Evolutionary conservation across 306 rosid species (phyloP).

Genomic region (Psophocarpus tetragonolobus): DNA sequence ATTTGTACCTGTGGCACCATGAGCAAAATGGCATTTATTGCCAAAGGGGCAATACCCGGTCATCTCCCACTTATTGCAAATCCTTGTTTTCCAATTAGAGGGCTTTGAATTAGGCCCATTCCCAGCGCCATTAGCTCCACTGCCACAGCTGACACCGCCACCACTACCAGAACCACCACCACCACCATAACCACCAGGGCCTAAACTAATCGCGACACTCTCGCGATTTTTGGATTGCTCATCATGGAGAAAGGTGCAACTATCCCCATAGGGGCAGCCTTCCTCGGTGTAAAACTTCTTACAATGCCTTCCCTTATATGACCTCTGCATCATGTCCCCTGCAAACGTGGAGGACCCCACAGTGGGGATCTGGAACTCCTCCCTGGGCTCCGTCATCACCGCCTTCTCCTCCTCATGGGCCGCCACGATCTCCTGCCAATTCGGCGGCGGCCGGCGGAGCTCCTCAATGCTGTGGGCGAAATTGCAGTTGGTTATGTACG

Average conservation of each 20-base stretch:
- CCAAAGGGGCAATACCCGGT: slow-evolving; percentile 99
- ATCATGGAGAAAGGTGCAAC: slow-evolving; percentile 93
- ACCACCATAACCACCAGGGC: slow-evolving; percentile 90
- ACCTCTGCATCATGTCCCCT: slow-evolving; percentile 61
- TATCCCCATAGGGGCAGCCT: slow-evolving; percentile 98
- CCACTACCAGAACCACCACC: slow-evolving; percentile 13
- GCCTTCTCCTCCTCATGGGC: slow-evolving; percentile 82
- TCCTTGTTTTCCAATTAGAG: slow-evolving; percentile 97
- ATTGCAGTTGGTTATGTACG: slow-evolving; percentile 87
- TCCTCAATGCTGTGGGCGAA: slow-evolving; percentile 98
- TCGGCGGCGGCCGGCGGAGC: slow-evolving; percentile 92
- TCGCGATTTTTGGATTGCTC: slow-evolving; percentile 92
- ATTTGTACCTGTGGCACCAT: slow-evolving; percentile 81
- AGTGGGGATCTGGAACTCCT: slow-evolving; percentile 91
- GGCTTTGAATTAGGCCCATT: slow-evolving; percentile 73
- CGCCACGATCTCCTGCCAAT: slow-evolving; percentile 99
- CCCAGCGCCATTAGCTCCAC: slow-evolving; percentile 15
- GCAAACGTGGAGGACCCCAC: slow-evolving; percentile 57
- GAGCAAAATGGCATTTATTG: slow-evolving; percentile 97
- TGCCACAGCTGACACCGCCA: neutral
- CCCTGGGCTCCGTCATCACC: slow-evolving; percentile 64
- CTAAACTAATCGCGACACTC: slow-evolving; percentile 97
- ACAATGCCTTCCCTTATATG: slow-evolving; percentile 93
- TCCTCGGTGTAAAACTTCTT: slow-evolving; percentile 97
- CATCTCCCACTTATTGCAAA: slow-evolving; percentile 98